Base-by-base conservation (phyloP, 192 early-diverging fungal genomes). In the Mortierella antarctica region DNA sequence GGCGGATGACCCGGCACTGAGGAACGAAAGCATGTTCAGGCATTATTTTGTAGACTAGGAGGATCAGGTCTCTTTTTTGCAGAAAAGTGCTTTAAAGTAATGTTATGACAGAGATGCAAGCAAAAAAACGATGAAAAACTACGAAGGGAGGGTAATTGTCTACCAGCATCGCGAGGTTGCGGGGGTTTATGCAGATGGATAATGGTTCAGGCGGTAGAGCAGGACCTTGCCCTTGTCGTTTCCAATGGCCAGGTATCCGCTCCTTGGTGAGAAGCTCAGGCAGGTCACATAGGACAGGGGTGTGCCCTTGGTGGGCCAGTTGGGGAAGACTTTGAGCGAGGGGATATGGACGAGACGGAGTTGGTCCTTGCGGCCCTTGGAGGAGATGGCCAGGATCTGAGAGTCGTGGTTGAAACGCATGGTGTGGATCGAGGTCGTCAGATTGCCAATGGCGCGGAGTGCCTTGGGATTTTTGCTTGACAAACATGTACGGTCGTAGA, bases 261-360 rank as follows among this genome's bases (percentile, higher is more conserved):
- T 94, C 49, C 90, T 85, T n/a, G 95, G 95, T n/a, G 96, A 98
- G 73, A 97, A 98, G 50, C 87, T 91, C 48, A 95, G 77, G 50
- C 84, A 84, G 51, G 89, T 85, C 46, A 98, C 94, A 82, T 94
- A 91, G 12, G 93, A 90, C 40, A 99, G 85, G 15, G 95, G 94
- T 17, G 96, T 96, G 12, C 81, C 78, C 6, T 67, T 63, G 0
- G 94, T 95, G n/a, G 98, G 98, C 98, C 98, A 99, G 87, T 99
- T 99, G 63, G 87, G 69, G 84, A 95, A 97, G 49, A 97, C 95
- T 15, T 89, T 88, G 41, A 88, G 81, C 0, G 94, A 91, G 7
- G 95, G 94, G 57, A 95, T 70, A 85, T 99, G 95, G 7, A 96
- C 86, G 53, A 99, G 67, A 64, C 91, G 86, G 64, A 99, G 83